phyloP scores from a whole-genome alignment of 1,284 basidiomycete species.

The Moniliella sp. region DNA sequence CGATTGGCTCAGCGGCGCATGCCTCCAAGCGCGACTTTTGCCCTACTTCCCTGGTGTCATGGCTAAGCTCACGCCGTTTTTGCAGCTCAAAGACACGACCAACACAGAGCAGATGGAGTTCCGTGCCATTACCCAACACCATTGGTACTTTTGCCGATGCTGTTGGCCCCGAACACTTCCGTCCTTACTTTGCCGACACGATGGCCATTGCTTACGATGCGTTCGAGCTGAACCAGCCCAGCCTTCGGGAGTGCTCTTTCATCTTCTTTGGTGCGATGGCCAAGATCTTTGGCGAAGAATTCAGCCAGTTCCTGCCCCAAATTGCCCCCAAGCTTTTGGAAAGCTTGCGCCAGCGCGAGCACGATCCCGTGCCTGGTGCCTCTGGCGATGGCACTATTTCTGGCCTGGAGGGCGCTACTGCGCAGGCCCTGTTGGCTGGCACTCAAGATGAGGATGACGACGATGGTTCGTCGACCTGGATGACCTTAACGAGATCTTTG shows the following conservation, averaged over 20 bases:
- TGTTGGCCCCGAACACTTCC: constrained; percentile 77
- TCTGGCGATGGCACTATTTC: constrained; percentile 39
- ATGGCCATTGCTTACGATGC: constrained; percentile 89
- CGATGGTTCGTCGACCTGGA: constrained; percentile 48
- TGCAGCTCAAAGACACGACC: constrained; percentile 54
- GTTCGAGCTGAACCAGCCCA: constrained; percentile 58
- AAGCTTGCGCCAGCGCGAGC: constrained; percentile 56
- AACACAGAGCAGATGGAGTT: constrained; percentile 67
- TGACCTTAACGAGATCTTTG: constrained; percentile 44
- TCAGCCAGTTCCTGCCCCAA: constrained; percentile 61
- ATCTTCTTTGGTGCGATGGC: constrained; percentile 97
- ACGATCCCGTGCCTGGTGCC: constrained; percentile 35
- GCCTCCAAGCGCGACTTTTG: constrained; percentile 78
- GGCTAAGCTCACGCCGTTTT: constrained; percentile 60
- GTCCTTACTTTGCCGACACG: constrained; percentile 80
- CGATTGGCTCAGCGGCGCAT: constrained; percentile 91
- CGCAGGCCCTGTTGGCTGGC: constrained; percentile 40
- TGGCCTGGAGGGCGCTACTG: constrained; percentile 47
- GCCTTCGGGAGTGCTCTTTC: constrained; percentile 86
- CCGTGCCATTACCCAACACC: constrained; percentile 85
- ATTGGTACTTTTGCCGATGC: constrained; percentile 94
- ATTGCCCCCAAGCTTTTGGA: constrained; percentile 68
- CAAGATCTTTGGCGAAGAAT: constrained; percentile 80
- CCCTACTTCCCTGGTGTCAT: constrained; percentile 90
- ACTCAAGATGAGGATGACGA: constrained; percentile 41